Conservation (phyloP, 148 eudicot species). For the Cornus kousa region DNA sequence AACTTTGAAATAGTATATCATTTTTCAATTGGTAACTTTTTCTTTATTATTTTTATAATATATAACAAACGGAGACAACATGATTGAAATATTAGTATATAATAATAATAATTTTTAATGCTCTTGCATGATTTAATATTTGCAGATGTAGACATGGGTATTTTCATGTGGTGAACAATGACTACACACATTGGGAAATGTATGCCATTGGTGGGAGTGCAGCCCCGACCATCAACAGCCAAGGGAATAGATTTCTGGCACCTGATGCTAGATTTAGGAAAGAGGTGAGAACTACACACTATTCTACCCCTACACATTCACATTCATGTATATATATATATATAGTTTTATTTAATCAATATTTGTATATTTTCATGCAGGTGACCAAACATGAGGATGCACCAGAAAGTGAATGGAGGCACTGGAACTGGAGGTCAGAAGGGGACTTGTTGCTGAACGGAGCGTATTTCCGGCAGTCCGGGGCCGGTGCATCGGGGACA, state of each 20-base stretch:
- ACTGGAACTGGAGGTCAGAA: conserved; percentile 53
- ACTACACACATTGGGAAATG: conserved; percentile 14
- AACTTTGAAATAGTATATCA: too few species aligned
- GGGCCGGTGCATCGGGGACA: conserved; percentile 23
- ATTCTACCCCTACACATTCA: neutral
- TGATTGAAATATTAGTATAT: too few species aligned
- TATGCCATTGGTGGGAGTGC: conserved; percentile 25
- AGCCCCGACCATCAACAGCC: conserved; percentile 24
- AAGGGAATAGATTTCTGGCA: conserved; percentile 26
- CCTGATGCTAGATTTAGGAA: conserved; percentile 15
- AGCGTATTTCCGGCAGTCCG: conserved; percentile 40
- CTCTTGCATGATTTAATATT: neutral
- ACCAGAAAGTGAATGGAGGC: conserved; percentile 41
- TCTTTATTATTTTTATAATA: too few species aligned
- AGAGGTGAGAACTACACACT: conserved; percentile 14
- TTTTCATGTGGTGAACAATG: conserved; percentile 20
- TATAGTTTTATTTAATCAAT: neutral
- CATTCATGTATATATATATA: neutral
- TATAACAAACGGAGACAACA: too few species aligned
- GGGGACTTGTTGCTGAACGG: conserved; percentile 50
- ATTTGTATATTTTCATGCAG: conserved; percentile 1
- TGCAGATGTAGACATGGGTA: conserved; percentile 24
- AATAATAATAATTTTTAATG: neutral
- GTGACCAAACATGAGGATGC: conserved; percentile 49
- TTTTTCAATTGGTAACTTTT: too few species aligned